These are phyloP conservation scores for Eragrostis curvula DNA, from an alignment of 176 grass and related monocot species.

Conservation along the genomic window DNA sequence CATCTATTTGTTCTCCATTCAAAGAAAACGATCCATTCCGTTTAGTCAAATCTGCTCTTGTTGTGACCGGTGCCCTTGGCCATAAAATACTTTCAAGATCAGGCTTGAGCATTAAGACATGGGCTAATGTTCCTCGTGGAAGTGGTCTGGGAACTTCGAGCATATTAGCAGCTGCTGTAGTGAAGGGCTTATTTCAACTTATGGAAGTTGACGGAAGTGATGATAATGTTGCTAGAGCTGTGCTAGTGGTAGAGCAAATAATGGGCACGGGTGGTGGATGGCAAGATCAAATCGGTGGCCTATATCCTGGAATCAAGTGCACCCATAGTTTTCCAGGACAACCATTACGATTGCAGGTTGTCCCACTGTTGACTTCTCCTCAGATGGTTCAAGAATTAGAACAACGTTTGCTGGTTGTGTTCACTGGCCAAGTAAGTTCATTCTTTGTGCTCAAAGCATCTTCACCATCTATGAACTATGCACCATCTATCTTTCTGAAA, in stretches of 20 bases:
- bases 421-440: slow-evolving; percentile 90
- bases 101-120: slow-evolving; percentile 77
- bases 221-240: slow-evolving; percentile 77
- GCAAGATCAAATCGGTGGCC: slow-evolving; percentile 94
- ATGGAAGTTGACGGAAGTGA: slow-evolving; percentile 67
- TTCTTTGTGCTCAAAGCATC: slow-evolving; percentile 4
- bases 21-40: slow-evolving; percentile 69
- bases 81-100: slow-evolving; percentile 54
- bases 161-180: slow-evolving; percentile 82
- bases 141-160: slow-evolving; percentile 97
- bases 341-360: slow-evolving; percentile 72
- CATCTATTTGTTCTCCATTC: slow-evolving; percentile 71
- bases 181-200: slow-evolving; percentile 81
- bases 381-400: slow-evolving; percentile 67
- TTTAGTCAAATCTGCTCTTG: slow-evolving; percentile 85
- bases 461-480: neutral
- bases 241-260: slow-evolving; percentile 85
- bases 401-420: slow-evolving; percentile 78
- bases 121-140: slow-evolving; percentile 81
- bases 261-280: slow-evolving; percentile 97
- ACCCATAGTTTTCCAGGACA: slow-evolving; percentile 82
- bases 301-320: slow-evolving; percentile 93
- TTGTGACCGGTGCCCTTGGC: slow-evolving; percentile 59
- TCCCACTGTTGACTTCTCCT: slow-evolving; percentile 49
- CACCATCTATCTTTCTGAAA: neutral